Percentiles rank a stretch among this genome's conserved stretches.
Evolutionary conservation across 2,329 filamentous ascomycete species (phyloP).

Genomic region (Trichoderma endophyticum): DNA sequence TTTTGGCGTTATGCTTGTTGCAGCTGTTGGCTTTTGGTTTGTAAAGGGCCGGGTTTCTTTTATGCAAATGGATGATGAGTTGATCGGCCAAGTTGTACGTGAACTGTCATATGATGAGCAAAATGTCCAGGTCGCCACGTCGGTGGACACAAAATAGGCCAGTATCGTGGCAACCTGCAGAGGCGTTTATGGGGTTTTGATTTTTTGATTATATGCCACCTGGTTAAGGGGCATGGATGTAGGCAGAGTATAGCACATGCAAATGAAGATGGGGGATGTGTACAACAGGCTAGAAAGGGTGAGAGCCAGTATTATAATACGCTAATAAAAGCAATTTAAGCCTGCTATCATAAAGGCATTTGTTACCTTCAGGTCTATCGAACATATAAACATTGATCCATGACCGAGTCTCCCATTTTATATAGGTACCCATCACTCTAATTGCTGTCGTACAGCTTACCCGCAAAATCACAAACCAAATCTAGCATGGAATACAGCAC

Average conservation of each 20-base stretch:
- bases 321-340: not conserved
- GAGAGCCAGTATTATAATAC: not conserved
- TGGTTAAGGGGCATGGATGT: not conserved
- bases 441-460: slow-evolving; percentile 18
- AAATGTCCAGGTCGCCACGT: not conserved
- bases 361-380: not conserved
- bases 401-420: not conserved
- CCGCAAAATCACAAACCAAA: slow-evolving; percentile 29
- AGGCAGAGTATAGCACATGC: not conserved
- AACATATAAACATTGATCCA: not conserved
- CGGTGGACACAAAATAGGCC: not conserved
- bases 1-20: slow-evolving; percentile 52
- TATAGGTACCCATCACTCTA: not conserved
- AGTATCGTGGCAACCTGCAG: not conserved
- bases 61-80: slow-evolving; percentile 23
- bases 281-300: not conserved
- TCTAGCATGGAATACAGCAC: slow-evolving; percentile 36
- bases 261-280: not conserved
- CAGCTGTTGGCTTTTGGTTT: slow-evolving; percentile 50
- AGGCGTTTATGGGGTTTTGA: not conserved
- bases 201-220: not conserved
- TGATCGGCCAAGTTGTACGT: slow-evolving; percentile 18
- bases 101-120: not conserved
- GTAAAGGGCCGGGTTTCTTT: slow-evolving; percentile 40
- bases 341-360: not conserved